phyloP scores from a whole-genome alignment of 139 green algal genomes.

The Trebouxia sp. region DNA sequence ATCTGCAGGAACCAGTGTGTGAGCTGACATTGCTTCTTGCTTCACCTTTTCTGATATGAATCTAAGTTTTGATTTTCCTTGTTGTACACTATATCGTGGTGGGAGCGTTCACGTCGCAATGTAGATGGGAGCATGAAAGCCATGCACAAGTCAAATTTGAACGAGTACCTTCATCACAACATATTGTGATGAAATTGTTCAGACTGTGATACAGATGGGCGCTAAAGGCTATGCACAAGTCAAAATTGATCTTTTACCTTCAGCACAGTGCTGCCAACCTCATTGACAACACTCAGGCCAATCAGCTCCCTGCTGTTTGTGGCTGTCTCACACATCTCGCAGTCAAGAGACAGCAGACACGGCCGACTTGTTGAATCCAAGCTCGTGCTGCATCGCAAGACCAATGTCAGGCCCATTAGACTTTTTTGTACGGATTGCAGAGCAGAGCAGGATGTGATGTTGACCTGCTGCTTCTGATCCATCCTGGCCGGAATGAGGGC shows the following conservation, averaged over 20 bases:
- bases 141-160: not conserved
- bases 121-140: not conserved
- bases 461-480: not conserved
- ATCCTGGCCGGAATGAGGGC: slow-evolving; percentile 17
- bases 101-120: no score
- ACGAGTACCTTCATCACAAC: no score
- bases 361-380: not conserved
- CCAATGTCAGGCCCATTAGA: not conserved
- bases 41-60: not conserved
- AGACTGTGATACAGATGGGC: no score
- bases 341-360: slow-evolving; percentile 57
- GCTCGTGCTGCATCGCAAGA: not conserved
- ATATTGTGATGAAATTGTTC: no score
- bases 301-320: slow-evolving; percentile 43
- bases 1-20: slow-evolving; percentile 36
- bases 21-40: not conserved
- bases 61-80: not conserved
- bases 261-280: slow-evolving; percentile 42
- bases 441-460: not conserved
- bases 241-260: slow-evolving; percentile 45
- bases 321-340: slow-evolving; percentile 68
- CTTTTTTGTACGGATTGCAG: not conserved
- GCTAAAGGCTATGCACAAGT: no score
- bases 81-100: no score
- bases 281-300: slow-evolving; percentile 55